A percentile compares a stretch with the other conserved stretches of the same genome.
phyloP scores from a whole-genome alignment of 345 rosid species.

The Clarkia xantiana region DNA sequence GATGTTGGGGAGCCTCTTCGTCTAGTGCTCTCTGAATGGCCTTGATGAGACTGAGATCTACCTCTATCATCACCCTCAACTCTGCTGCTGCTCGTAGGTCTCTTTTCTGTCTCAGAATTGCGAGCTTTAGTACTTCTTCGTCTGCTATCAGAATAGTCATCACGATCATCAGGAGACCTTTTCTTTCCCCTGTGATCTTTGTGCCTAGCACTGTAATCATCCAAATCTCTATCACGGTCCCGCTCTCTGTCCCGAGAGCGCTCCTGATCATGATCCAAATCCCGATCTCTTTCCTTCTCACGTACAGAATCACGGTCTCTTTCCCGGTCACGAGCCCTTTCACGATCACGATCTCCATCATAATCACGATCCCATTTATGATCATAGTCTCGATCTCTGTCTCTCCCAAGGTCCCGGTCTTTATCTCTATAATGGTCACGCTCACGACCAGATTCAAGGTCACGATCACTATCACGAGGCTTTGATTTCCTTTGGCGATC shows the following conservation, averaged over 20 bases:
- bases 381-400: constrained; percentile 16
- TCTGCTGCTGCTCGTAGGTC: constrained; percentile 30
- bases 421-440: constrained; percentile 19
- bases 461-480: constrained; percentile 36
- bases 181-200: constrained; percentile 53
- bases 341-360: constrained; percentile 29
- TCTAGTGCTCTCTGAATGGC: constrained; percentile 27
- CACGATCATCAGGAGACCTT: constrained; percentile 59
- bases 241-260: constrained; percentile 27
- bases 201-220: constrained; percentile 40
- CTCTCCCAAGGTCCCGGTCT: constrained; percentile 19
- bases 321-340: constrained; percentile 22
- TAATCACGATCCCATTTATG: constrained; percentile 18
- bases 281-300: constrained; percentile 25
- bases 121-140: constrained; percentile 19
- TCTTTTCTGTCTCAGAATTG: constrained; percentile 32
- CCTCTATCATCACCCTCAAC: constrained; percentile 55
- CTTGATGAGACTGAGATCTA: constrained; percentile 51
- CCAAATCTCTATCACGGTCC: constrained; percentile 30
- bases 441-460: constrained; percentile 21
- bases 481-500: constrained; percentile 37
- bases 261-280: constrained; percentile 22
- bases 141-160: constrained; percentile 38
- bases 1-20: constrained; percentile 38
- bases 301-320: constrained; percentile 21